Base-by-base conservation (phyloP, 1,284 basidiomycete genomes). In the Microbotryomycetes sp. region DNA sequence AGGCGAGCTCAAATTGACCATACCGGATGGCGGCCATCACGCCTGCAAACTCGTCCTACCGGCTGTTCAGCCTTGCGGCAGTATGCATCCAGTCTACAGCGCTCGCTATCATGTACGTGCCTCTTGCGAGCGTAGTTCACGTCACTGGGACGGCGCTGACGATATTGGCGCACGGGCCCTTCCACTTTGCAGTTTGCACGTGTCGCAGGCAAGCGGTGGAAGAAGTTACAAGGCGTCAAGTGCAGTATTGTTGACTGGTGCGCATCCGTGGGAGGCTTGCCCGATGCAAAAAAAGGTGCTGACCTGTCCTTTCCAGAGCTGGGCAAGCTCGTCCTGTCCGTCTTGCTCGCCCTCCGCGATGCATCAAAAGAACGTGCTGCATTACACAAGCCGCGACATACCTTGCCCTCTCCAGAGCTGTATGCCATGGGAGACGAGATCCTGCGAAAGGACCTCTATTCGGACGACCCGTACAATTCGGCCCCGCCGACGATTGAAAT, bases 301-400 rank as follows among this genome's bases (percentile, higher is more conserved):
- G n/a, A 18, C 9, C 9, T 26, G 28, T 24, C 24, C 21, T 3
- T 41, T 30, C 52, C 61, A 62, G 73, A 74, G 49, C 30, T 73
- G 4, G 69, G 67, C 49, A 74, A 74, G 65, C 63, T 73, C 27
- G 51, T 69, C 31, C 56, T 72, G 24, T 73, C 71, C 13, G 31
- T 70, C 30, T 26, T 70, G 16, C 64, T 74, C 30, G 72, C 71
- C 6, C 45, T 69, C 0, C 52, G 61, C 5, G 67, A 72, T 49
- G 57, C 60, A 7, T 24, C 59, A 13, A 60, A 59, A 30, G 67
- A 71, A 51, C 51, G 59, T 0, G 60, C 55, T 13, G 56, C 57
- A 5, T 59, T 68, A 9, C 61, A 56, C 58, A 41, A 29, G 3
- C 61, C 64, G 0, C 57, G 60, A 28, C 61, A 65, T 26, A 49